Base-by-base conservation (phyloP, 2,329 filamentous ascomycete genomes). In the Ceratocystis cubensis region DNA sequence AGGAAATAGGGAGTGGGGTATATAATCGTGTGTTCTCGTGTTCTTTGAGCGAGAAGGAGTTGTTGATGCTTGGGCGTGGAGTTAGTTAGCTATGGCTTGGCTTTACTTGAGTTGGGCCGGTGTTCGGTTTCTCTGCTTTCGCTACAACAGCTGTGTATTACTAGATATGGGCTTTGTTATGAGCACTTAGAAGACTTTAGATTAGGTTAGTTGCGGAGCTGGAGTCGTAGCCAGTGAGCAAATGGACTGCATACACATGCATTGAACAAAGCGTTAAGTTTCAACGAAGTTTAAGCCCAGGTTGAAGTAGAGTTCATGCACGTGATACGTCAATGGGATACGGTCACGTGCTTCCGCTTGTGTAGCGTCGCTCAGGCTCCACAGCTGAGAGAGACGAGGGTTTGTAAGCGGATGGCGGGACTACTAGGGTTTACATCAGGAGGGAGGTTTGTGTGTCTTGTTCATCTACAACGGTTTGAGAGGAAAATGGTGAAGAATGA, bases 251-350 rank as follows among this genome's bases (percentile, higher is more conserved):
- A 30, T 28, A 57, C 30, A 28, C 30, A 57, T 57, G 22, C 15
- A 5, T 28, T 2, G 4, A 57, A 22, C 25, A 17, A 13, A n/a
- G 10, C 30, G 22, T 57, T n/a, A 25, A 28, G 2, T n/a, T 28
- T 17, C 53, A 28, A 17, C 22, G 2, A 25, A 20, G 30, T 7
- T 48, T 48, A 0, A 25, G 13, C 53, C 17, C 53, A 57, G 25
- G 22, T 57, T 57, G 53, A 57, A 57, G 53, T 57, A 17, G 22
- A 57, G 53, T 57, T 57, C 22, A 57, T 30, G 25, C 53, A 57
- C 53, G 53, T 57, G 53, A 57, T 57, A 50, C 46, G 46, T 50
- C 46, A 50, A 20, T 22, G 46, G 37, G 7, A n/a, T 8, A 20
- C 0, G 2, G 46, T 50, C 46, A 50, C 46, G 46, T 50, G 46